Evolutionary conservation across 2,329 filamentous ascomycete genomes (phyloP).

Genomic region (Colletotrichum lindemuthianum): DNA sequence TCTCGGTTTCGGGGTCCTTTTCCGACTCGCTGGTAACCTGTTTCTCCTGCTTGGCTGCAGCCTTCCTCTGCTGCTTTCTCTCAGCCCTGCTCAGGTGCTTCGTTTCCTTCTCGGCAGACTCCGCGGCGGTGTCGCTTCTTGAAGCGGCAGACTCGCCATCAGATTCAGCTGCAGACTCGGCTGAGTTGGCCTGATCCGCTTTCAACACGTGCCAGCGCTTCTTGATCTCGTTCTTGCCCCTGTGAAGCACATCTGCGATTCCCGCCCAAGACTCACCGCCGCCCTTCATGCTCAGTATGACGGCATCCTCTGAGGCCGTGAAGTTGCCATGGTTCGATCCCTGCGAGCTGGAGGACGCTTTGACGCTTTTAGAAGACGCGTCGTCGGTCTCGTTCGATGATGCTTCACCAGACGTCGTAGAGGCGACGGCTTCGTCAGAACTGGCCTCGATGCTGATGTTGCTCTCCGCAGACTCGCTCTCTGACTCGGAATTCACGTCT

Average conservation of each 20-base stretch:
- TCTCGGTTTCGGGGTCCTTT: neutral
- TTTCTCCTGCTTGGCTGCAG: neutral
- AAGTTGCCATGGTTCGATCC: conserved; percentile 36
- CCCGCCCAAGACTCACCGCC: conserved; percentile 43
- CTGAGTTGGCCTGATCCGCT: conserved; percentile 35
- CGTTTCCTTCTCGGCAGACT: conserved; percentile 11
- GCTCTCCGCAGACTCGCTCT: neutral
- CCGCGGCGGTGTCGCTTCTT: neutral
- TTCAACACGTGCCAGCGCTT: conserved; percentile 47
- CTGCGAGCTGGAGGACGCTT: conserved; percentile 17
- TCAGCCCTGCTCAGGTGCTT: conserved; percentile 9
- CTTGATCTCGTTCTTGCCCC: conserved; percentile 43
- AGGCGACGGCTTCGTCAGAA: neutral
- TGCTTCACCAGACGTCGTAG: conserved; percentile 17
- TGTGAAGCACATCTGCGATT: conserved; percentile 43
- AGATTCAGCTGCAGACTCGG: conserved; percentile 1
- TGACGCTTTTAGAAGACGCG: conserved; percentile 2
- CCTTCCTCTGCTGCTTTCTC: neutral
- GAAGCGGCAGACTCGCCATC: too few species aligned
- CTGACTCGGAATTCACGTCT: neutral
- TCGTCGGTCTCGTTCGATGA: conserved; percentile 14
- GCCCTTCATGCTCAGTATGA: conserved; percentile 48
- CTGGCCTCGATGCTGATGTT: neutral
- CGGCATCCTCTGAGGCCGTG: conserved; percentile 48
- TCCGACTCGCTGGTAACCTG: neutral